Conservation (phyloP, 2,329 filamentous ascomycete genomes). For the Penicillium paneum region DNA sequence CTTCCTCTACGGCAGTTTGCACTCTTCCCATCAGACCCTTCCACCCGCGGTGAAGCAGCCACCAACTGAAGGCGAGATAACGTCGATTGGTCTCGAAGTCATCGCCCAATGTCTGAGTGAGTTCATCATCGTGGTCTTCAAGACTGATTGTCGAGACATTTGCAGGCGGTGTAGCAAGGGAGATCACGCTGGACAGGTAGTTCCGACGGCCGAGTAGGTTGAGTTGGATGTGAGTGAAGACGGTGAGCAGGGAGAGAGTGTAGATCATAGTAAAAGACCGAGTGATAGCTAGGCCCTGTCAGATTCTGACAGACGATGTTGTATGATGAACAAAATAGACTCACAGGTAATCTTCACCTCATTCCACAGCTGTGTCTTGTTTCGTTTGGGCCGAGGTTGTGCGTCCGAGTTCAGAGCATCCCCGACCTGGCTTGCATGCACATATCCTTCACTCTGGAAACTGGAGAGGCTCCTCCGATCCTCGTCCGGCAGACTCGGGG, state of each 20-base stretch:
- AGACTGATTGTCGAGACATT: conserved; percentile 75
- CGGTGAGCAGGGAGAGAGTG: conserved; percentile 79
- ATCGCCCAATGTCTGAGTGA: conserved; percentile 79
- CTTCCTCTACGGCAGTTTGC: conserved; percentile 78
- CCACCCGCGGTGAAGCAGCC: conserved; percentile 90
- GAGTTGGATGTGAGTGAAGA: conserved; percentile 91
- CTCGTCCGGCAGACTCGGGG: conserved; percentile 74
- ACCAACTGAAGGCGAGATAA: conserved; percentile 97
- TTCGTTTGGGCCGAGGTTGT: conserved; percentile 61
- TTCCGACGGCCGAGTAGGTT: conserved; percentile 94
- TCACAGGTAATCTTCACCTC: conserved; percentile 92
- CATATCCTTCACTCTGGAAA: conserved; percentile 74
- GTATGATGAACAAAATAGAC: background rate
- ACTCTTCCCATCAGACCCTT: conserved; percentile 77
- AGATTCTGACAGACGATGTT: background rate
- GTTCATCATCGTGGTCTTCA: conserved; percentile 90
- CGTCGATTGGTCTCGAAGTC: conserved; percentile 95
- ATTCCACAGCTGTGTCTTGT: conserved; percentile 93
- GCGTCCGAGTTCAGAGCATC: conserved; percentile 48
- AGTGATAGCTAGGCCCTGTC: conserved; percentile 66
- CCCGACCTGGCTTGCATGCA: conserved; percentile 75
- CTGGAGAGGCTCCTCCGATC: conserved; percentile 59
- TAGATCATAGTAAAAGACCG: conserved; percentile 89
- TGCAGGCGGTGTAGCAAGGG: conserved; percentile 72
- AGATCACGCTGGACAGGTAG: conserved; percentile 93